Percentiles rank a stretch among this genome's conserved stretches.
Conservation (phyloP, 148 eudicot species). For the Selenicereus undatus region DNA sequence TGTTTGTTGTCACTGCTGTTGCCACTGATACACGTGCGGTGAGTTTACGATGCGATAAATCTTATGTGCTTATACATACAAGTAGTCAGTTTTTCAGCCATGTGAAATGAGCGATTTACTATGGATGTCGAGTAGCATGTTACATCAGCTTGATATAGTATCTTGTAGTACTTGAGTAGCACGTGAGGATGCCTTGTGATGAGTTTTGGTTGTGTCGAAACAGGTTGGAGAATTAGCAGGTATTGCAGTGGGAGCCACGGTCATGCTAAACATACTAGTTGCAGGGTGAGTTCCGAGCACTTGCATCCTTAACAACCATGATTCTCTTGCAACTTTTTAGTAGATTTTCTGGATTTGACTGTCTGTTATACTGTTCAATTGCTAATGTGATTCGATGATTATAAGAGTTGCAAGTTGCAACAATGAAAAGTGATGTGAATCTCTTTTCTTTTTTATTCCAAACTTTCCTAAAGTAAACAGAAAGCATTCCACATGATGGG, state of each 20-base stretch:
- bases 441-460: neutral
- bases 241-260: slow-evolving; percentile 96
- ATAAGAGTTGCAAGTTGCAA: neutral
- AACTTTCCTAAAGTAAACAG: neutral
- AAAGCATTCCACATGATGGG: neutral
- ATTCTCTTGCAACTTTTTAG: neutral
- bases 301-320: neutral
- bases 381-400: neutral
- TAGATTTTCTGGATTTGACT: neutral
- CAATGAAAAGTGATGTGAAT: neutral
- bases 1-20: slow-evolving; percentile 93
- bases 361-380: neutral
- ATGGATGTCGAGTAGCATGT: neutral
- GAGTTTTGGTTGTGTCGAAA: slow-evolving; percentile 9
- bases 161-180: neutral
- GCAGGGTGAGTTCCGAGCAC: slow-evolving; percentile 66
- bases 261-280: slow-evolving; percentile 84
- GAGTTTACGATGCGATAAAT: slow-evolving; percentile 12
- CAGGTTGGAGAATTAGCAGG: slow-evolving; percentile 98
- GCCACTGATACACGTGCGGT: slow-evolving; percentile 94
- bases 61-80: no score
- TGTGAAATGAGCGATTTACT: no score
- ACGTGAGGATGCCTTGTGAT: neutral
- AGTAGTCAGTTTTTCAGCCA: neutral
- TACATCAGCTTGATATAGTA: neutral